phyloP scores from a whole-genome alignment of 176 grass and related monocot genomes.

The Bothriochloa decipiens region DNA sequence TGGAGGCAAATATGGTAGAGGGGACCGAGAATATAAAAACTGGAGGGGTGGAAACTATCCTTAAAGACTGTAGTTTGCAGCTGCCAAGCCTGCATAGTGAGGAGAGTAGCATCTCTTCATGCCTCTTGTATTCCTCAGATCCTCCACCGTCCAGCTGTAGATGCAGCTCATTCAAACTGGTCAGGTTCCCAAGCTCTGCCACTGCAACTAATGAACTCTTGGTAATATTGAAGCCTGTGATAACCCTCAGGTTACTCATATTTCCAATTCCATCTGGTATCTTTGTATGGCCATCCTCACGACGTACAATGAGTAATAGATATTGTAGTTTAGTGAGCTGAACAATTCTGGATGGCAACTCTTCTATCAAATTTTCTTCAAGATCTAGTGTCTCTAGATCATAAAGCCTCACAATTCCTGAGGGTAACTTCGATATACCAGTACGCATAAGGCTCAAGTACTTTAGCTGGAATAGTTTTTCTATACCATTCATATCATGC shows the following conservation, averaged over 20 bases:
- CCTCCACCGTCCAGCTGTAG: background rate
- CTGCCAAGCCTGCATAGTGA: conserved; percentile 23
- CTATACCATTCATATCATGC: conserved; percentile 2
- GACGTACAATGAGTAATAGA: no score
- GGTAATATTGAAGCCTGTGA: background rate
- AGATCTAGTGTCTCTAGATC: background rate
- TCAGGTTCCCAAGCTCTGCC: background rate
- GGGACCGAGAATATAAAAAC: conserved; percentile 28
- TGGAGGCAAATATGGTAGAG: conserved; percentile 18
- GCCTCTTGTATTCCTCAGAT: background rate
- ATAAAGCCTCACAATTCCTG: background rate
- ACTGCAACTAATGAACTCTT: background rate
- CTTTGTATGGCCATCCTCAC: no score
- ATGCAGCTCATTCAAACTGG: background rate
- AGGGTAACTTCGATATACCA: background rate
- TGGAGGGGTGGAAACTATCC: accelerated
- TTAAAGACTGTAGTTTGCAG: background rate
- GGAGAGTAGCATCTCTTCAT: background rate
- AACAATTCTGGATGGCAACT: background rate
- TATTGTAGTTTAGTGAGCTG: background rate
- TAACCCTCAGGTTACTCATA: background rate
- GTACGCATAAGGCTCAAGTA: background rate
- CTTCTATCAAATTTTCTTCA: accelerated
- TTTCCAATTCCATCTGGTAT: conserved; percentile 5
- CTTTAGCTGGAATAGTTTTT: conserved; percentile 3